Base-by-base conservation (phyloP, 768 basidiomycete genomes). In the Lactarius trivialis region DNA sequence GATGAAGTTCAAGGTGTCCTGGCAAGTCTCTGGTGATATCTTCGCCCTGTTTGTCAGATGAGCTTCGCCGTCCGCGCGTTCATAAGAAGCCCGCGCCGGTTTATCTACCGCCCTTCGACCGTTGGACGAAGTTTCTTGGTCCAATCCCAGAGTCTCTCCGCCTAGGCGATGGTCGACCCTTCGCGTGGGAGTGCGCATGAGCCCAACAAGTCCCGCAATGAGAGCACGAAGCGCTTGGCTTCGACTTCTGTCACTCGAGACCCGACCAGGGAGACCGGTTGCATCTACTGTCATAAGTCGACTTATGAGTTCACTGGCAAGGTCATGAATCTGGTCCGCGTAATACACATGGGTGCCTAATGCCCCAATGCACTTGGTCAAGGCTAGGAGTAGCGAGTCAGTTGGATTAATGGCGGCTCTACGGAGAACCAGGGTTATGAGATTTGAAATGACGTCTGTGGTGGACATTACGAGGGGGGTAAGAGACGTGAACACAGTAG, bases 321-420 rank as follows among this genome's bases (percentile, higher is more conserved):
- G 83, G 70, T 97, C 95, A 70, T 93, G 91, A 55, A 94, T 92
- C 74, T 98, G 95, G 73, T 97, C 95, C 41, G 92, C 89, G 70
- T 98, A 98, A 76, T 97, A 95, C 58, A 96, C 85, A 70, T 96
- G 93, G 12, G 88, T 85, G 37, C 93, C 93, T 12, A 98, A 78
- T 0, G 93, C 90, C 2, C 88, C 79, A 48, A 95, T 87, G 69
- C 89, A 88, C 58, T 85, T 79, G 8, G 94, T 87, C 56, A 94
- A 71, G 8, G 80, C 73, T 0, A 84, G 79, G 12, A 98, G 75
- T 11, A 93, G 76, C 7, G 78, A 63, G 67, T 95, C 93, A 12
- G 82, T 75, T 1, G 81, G 76, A 61, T 86, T 80, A 34, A 85
- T 75, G 1, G 82, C 77, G 30, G 85, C 78, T 50, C 89, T 80